A percentile compares a stretch with the other conserved stretches of the same genome.
Evolutionary conservation across 331 rosid species (phyloP).

Genomic region (Rosa hybrid): DNA sequence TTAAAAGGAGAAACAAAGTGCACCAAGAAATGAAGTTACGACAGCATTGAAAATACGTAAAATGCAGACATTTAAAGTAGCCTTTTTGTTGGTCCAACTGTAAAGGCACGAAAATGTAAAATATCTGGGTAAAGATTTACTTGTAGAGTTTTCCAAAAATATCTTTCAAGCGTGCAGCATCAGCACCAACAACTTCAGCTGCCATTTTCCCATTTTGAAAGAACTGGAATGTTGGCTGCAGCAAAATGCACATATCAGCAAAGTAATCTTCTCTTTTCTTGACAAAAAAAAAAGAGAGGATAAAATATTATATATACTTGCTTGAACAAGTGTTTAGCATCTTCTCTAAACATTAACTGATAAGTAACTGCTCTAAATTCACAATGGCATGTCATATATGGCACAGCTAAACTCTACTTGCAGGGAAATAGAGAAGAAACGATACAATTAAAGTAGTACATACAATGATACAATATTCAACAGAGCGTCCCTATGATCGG

Average conservation of each 20-base stretch:
- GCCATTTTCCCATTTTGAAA: constrained; percentile 69
- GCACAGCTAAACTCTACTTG: neutral
- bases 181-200: constrained; percentile 76
- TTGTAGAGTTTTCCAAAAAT: constrained; percentile 67
- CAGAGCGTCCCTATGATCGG: neutral
- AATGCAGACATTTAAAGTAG: neutral
- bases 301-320: neutral
- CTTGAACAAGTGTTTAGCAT: neutral
- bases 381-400: neutral
- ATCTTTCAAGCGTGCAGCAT: constrained; percentile 44
- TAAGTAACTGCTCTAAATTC: neutral
- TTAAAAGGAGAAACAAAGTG: neutral
- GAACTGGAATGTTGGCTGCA: constrained; percentile 88
- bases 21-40: neutral
- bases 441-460: neutral
- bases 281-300: neutral
- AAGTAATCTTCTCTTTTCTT: neutral
- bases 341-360: neutral
- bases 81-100: neutral
- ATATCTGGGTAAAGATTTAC: constrained; percentile 29
- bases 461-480: neutral
- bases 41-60: neutral
- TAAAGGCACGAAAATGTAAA: neutral
- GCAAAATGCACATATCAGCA: constrained; percentile 15
- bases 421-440: neutral